These are phyloP conservation scores for Globisporangium carolinianum DNA, from an alignment of 352 stramenopile genomes.

Conservation along the genomic window DNA sequence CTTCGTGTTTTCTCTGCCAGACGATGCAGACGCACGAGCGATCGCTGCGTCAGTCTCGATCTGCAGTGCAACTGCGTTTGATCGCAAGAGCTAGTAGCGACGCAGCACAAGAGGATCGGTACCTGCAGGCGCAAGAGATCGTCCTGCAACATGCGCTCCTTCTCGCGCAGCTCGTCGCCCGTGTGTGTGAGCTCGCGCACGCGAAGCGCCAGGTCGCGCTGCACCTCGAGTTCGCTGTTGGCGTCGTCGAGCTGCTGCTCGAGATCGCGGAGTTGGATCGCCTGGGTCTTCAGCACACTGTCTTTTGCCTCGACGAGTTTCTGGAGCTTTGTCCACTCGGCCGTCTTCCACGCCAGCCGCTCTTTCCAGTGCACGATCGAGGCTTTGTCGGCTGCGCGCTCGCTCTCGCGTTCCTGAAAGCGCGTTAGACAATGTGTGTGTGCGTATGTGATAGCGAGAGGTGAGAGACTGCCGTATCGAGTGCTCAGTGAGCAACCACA, in stretches of 20 bases:
- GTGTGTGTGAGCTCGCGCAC: conserved; percentile 31
- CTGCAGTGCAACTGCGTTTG: background rate
- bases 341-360: conserved; percentile 33
- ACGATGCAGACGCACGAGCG: background rate
- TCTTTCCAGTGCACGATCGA: conserved; percentile 43
- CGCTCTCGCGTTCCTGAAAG: conserved; percentile 22
- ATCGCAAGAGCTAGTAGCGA: no score
- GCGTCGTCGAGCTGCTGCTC: conserved; percentile 23
- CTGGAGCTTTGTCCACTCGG: conserved; percentile 34
- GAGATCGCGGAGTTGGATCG: conserved; percentile 47
- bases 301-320: conserved; percentile 54
- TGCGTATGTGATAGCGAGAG: background rate
- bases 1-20: conserved; percentile 35
- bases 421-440: no score
- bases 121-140: conserved; percentile 35
- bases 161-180: conserved; percentile 18
- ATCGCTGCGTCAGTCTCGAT: background rate
- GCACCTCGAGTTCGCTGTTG: conserved; percentile 10
- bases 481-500: no score
- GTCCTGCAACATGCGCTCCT: conserved; percentile 22
- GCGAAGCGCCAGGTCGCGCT: conserved; percentile 29
- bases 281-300: conserved; percentile 35
- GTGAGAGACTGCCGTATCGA: background rate
- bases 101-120: background rate
- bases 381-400: conserved; percentile 38